A percentile compares a stretch with the other conserved stretches of the same genome.
Evolutionary conservation across 208 protist species (phyloP).

Genomic region (Leishmania aethiopica): DNA sequence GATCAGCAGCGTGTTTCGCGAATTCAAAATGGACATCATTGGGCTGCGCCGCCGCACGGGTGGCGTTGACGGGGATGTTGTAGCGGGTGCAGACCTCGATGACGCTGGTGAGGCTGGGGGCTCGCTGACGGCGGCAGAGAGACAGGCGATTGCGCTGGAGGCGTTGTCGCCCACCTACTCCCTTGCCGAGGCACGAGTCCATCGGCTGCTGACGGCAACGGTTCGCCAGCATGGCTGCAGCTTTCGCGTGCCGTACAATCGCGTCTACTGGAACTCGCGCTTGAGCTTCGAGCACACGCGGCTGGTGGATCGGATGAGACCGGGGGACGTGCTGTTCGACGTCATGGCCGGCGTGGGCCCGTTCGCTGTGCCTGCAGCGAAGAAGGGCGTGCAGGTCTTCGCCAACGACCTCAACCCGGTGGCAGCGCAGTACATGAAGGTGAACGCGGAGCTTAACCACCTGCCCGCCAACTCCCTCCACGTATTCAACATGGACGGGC

Average conservation of each 20-base stretch:
- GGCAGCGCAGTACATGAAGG: conserved; percentile 87
- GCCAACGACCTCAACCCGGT: conserved; percentile 98
- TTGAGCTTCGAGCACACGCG: conserved; percentile 95
- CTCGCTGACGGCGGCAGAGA: conserved; percentile 31
- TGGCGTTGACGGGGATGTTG: neutral
- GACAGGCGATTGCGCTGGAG: conserved; percentile 19
- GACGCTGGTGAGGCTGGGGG: neutral
- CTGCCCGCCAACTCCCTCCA: conserved; percentile 52
- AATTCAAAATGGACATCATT: conserved; percentile 97
- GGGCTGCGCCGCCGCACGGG: conserved; percentile 64
- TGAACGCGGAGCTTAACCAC: conserved; percentile 93
- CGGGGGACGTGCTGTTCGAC: conserved; percentile 89
- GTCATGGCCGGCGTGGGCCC: conserved; percentile 98
- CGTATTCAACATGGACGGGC: conserved; percentile 94
- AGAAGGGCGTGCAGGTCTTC: conserved; percentile 82
- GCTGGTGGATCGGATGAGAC: conserved; percentile 78
- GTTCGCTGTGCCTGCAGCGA: conserved; percentile 96
- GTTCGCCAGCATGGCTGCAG: conserved; percentile 93
- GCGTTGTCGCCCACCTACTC: neutral
- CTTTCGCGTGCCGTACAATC: conserved; percentile 96
- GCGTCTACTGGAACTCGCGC: conserved; percentile 99
- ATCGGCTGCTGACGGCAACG: conserved; percentile 60
- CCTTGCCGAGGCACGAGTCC: conserved; percentile 22
- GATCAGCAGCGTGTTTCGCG: conserved; percentile 96
- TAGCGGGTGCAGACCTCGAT: conserved; percentile 9